These are phyloP conservation scores for Aspergillus hancockii DNA, from an alignment of 495 filamentous ascomycete species.

Conservation along the genomic window DNA sequence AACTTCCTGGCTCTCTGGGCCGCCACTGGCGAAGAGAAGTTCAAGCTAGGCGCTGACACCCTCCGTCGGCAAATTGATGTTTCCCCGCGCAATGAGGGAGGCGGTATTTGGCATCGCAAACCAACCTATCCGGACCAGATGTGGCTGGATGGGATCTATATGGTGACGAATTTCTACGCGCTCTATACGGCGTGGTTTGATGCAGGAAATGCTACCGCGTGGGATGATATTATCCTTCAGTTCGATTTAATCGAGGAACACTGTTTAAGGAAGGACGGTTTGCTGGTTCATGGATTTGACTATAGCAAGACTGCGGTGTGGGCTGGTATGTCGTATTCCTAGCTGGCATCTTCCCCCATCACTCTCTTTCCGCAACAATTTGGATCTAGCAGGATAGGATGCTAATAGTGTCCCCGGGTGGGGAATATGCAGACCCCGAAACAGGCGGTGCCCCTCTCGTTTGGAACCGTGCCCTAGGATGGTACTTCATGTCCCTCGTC, in stretches of 20 bases:
- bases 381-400: too few relatives aligned
- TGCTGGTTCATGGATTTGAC: conserved; percentile 18
- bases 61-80: conserved; percentile 17
- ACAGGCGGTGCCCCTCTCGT: conserved; percentile 17
- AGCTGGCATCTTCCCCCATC: background rate
- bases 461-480: conserved; percentile 20
- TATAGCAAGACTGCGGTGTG: conserved; percentile 13
- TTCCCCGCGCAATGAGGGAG: conserved; percentile 17
- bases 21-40: conserved; percentile 15
- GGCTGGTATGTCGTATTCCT: conserved; percentile 8
- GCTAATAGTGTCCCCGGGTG: background rate
- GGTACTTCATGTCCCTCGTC: conserved; percentile 21
- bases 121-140: conserved; percentile 22
- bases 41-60: conserved; percentile 15
- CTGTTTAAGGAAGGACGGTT: conserved; percentile 3
- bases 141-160: conserved; percentile 24
- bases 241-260: conserved; percentile 23
- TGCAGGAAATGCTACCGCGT: conserved; percentile 13
- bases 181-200: conserved; percentile 20
- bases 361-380: background rate
- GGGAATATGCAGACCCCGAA: conserved; percentile 15
- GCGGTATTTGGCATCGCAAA: conserved; percentile 21
- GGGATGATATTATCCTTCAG: conserved; percentile 21
- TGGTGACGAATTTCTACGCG: conserved; percentile 19
- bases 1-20: conserved; percentile 18